Evolutionary conservation across 805 yeast species (phyloP), one percentile per base, ranked within the genome.

Genomic region (Komagataella phaffii): DNA sequence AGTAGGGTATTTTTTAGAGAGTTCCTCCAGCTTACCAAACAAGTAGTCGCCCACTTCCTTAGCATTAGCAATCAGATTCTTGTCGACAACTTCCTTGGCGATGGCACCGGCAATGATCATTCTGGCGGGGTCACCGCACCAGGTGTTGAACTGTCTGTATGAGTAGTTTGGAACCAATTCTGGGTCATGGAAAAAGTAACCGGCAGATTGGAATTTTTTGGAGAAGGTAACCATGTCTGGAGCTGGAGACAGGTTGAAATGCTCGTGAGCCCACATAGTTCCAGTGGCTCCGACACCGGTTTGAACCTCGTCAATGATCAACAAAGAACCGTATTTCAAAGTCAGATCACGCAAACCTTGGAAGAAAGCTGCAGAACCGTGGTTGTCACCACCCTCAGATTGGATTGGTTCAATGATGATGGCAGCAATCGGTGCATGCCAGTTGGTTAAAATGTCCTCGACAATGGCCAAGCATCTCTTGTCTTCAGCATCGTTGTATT

Each of bases 371-470:
- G 77, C 65, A 12, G 83, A 73, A 0, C 83, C 87, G 58, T 82
- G 88, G 69, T 82, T 82, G 64, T 82, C 88, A 61, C 88, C 88
- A 61, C 87, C 88, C 69, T 82, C 88, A 6, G 86, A 75, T 66
- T 82, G 88, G 55, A 82, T 81, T 7, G 83, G 83, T 63, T 77
- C 83, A 36, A 76, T 69, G 44, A 77, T 74, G 36, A 73, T 64
- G 50, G 80, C 83, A 10, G 83, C 82, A 52, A 77, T 68, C 48
- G 69, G 65, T 48, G 65, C 63, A 30, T 75, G 73, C 55, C 70
- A 69, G 47, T 64, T 59, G 47, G 62, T 57, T 56, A 75, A 60
- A 43, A 70, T 62, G 3, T 59, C 55, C 56, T 76, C 80, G 48
- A 77, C 66, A 45, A 61, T 72, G 6, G 60, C 67, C 55, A 77